A percentile compares a stretch with the other conserved stretches of the same genome.
Evolutionary conservation across 2,329 filamentous ascomycete species (phyloP).

Genomic region (Neonectria ditissima): DNA sequence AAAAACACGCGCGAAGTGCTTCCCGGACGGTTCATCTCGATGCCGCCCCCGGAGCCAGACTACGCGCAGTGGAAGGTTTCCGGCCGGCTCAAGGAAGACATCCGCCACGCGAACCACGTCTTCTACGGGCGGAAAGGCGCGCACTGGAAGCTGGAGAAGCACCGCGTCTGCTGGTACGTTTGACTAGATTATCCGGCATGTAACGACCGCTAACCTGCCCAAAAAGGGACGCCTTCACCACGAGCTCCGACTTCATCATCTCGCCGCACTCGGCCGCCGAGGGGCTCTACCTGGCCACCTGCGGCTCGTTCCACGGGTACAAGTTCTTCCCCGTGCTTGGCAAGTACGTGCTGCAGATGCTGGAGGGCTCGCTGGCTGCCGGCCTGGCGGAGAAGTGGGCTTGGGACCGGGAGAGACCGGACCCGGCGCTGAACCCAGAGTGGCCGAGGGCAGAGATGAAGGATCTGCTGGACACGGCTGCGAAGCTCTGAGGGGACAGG

Average conservation of each 20-base stretch:
- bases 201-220: conserved; percentile 13
- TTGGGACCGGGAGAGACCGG: conserved; percentile 70
- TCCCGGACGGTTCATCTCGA: conserved; percentile 66
- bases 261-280: conserved; percentile 63
- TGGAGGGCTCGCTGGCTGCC: conserved; percentile 57
- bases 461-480: conserved; percentile 56
- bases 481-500: conserved; percentile 12
- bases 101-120: conserved; percentile 65
- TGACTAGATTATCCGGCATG: no score
- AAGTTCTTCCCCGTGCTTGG: conserved; percentile 76
- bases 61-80: conserved; percentile 74
- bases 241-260: conserved; percentile 72
- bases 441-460: conserved; percentile 70
- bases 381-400: conserved; percentile 63
- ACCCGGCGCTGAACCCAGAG: conserved; percentile 63
- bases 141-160: conserved; percentile 69
- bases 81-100: conserved; percentile 66
- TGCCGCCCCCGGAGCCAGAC: conserved; percentile 65
- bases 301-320: conserved; percentile 75
- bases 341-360: conserved; percentile 70
- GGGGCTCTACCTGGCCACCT: conserved; percentile 71
- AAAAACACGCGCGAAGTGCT: conserved; percentile 64
- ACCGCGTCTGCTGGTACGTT: conserved; percentile 75
- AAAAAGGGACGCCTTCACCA: conserved; percentile 74
- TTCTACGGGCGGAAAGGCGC: conserved; percentile 70